phyloP scores from a whole-genome alignment of 2,329 filamentous ascomycete species.

The Monosporascus sp. region DNA sequence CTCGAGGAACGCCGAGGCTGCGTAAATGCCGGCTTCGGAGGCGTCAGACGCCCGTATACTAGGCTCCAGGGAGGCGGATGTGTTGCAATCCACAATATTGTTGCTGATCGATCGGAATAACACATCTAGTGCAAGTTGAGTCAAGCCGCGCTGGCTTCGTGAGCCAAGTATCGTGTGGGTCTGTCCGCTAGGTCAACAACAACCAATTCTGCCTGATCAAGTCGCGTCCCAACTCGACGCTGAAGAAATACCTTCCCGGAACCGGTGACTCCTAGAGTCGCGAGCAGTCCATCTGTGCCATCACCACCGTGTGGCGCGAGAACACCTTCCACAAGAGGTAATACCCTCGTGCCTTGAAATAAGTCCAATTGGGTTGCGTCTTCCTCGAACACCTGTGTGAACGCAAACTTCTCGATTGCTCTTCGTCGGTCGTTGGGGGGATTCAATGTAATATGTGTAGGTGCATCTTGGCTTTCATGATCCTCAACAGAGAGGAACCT shows the following conservation, averaged over 20 bases:
- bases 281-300: slow-evolving; percentile 82
- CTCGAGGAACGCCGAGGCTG: slow-evolving; percentile 74
- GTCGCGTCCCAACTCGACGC: slow-evolving; percentile 1
- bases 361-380: slow-evolving; percentile 78
- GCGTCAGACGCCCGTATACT: slow-evolving; percentile 73
- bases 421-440: slow-evolving; percentile 82
- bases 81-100: slow-evolving; percentile 61
- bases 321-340: slow-evolving; percentile 74
- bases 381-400: slow-evolving; percentile 91
- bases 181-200: slow-evolving; percentile 39
- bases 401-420: slow-evolving; percentile 88
- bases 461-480: slow-evolving; percentile 37
- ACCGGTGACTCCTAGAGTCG: slow-evolving; percentile 89
- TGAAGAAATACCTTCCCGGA: slow-evolving; percentile 78
- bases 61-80: slow-evolving; percentile 59
- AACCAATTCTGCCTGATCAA: not conserved
- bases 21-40: slow-evolving; percentile 73
- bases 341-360: slow-evolving; percentile 74
- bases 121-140: slow-evolving; percentile 85
- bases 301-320: slow-evolving; percentile 67
- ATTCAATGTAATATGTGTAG: slow-evolving; percentile 71
- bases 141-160: slow-evolving; percentile 78
- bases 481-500: slow-evolving; percentile 77
- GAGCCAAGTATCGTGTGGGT: slow-evolving; percentile 95
- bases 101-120: slow-evolving; percentile 77